These are phyloP conservation scores for Colletotrichum chlorophyti DNA, from an alignment of 2,329 filamentous ascomycete species.

Conservation along the genomic window DNA sequence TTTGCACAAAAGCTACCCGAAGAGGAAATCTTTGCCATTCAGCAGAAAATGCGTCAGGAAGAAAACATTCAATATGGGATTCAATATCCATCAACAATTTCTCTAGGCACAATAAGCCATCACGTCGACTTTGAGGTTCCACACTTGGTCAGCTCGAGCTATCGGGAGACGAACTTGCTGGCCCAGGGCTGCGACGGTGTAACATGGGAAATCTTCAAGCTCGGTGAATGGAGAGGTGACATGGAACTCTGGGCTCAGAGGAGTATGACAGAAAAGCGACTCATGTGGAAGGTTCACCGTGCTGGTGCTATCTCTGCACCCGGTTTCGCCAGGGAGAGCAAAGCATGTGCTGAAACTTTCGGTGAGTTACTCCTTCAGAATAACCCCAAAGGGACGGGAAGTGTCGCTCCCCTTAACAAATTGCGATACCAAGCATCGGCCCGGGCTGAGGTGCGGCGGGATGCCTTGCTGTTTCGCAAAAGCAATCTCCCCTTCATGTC, in stretches of 20 bases:
- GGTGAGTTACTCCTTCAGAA: not conserved
- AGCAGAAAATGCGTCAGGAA: not conserved
- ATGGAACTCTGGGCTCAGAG: too few relatives aligned
- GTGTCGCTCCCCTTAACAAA: not conserved
- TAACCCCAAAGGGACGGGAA: not conserved
- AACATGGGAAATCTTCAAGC: not conserved
- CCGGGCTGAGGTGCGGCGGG: not conserved
- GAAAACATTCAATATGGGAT: too few relatives aligned
- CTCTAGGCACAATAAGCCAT: not conserved
- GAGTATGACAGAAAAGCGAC: too few relatives aligned
- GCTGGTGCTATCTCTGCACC: not conserved
- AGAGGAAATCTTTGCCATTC: not conserved
- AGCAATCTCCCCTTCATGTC: not conserved
- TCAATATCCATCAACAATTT: not conserved
- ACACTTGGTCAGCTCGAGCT: accelerated
- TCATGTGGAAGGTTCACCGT: too few relatives aligned
- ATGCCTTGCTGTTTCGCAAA: not conserved
- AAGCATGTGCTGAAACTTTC: not conserved
- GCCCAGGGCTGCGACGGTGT: too few relatives aligned
- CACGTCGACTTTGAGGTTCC: not conserved
- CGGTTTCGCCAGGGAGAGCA: not conserved
- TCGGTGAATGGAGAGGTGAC: too few relatives aligned
- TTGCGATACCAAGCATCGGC: not conserved
- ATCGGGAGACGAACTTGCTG: not conserved
- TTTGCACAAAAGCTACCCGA: too few relatives aligned